Conservation (phyloP, 352 stramenopile species). For the Phytophthora constricta region DNA sequence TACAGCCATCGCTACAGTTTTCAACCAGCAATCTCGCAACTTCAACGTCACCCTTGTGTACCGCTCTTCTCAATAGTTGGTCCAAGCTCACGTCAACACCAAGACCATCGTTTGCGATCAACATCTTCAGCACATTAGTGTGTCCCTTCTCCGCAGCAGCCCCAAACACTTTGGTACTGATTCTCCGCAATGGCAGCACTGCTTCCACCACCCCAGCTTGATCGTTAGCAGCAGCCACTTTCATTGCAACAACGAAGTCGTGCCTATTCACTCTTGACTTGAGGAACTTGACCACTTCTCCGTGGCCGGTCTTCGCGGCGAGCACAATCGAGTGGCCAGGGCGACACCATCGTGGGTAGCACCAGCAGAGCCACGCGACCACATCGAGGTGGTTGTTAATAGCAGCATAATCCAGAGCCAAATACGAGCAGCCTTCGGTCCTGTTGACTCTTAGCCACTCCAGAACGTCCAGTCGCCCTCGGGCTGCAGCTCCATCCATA, state of each 20-base stretch:
- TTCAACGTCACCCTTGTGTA: no score
- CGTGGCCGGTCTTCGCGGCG: not conserved
- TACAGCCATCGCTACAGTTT: no score
- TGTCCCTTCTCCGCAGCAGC: not conserved
- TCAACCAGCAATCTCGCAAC: no score
- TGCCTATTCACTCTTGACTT: not conserved
- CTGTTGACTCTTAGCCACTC: not conserved
- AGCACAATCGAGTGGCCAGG: not conserved
- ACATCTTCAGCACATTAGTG: not conserved
- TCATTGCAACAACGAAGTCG: not conserved
- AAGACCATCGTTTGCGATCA: no score
- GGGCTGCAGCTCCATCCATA: not conserved
- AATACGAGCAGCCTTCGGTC: not conserved
- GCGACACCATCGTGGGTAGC: not conserved
- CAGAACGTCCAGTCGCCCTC: not conserved
- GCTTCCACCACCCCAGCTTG: not conserved
- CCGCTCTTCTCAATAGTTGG: no score
- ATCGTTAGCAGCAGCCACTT: not conserved
- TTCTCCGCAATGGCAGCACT: not conserved
- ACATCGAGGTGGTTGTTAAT: not conserved
- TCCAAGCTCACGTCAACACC: no score
- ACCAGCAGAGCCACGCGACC: not conserved
- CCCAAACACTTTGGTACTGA: not conserved
- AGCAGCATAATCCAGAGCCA: not conserved
- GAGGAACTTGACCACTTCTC: not conserved